A percentile compares a stretch with the other conserved stretches of the same genome.
Evolutionary conservation across 257 asterid genomes (phyloP).

Genomic region (Solanum chilense): DNA sequence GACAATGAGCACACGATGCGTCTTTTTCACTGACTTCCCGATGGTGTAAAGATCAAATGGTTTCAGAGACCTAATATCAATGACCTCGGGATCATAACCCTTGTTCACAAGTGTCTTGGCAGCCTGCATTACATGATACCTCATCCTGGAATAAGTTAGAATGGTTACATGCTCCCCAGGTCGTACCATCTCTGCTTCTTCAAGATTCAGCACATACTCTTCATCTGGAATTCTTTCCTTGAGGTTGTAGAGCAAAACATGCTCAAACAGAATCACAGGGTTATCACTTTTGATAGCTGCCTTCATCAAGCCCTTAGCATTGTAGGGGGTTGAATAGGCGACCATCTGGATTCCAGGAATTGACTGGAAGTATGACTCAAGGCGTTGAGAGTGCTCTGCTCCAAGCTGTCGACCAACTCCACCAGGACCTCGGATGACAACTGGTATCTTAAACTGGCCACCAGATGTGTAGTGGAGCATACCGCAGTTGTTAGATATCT

Average conservation of each 20-base stretch:
- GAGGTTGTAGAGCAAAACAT: conserved; percentile 68
- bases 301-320: conserved; percentile 80
- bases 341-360: conserved; percentile 88
- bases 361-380: conserved; percentile 75
- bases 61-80: conserved; percentile 77
- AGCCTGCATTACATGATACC: conserved; percentile 91
- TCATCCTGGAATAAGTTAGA: conserved; percentile 73
- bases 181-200: conserved; percentile 86
- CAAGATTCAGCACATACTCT: conserved; percentile 54
- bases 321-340: conserved; percentile 77
- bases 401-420: conserved; percentile 93
- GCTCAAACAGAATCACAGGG: conserved; percentile 78
- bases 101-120: conserved; percentile 65
- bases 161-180: conserved; percentile 73
- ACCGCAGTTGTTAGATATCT: conserved; percentile 80
- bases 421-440: conserved; percentile 86
- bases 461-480: conserved; percentile 92
- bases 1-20: conserved; percentile 67
- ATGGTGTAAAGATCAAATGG: conserved; percentile 71
- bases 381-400: conserved; percentile 86
- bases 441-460: conserved; percentile 74
- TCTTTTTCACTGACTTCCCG: conserved; percentile 77
- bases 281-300: conserved; percentile 79
- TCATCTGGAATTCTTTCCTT: conserved; percentile 83
- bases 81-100: conserved; percentile 82